Base-by-base conservation (phyloP, 2,329 filamentous ascomycete genomes). In the Ilyonectria mors-panacis region DNA sequence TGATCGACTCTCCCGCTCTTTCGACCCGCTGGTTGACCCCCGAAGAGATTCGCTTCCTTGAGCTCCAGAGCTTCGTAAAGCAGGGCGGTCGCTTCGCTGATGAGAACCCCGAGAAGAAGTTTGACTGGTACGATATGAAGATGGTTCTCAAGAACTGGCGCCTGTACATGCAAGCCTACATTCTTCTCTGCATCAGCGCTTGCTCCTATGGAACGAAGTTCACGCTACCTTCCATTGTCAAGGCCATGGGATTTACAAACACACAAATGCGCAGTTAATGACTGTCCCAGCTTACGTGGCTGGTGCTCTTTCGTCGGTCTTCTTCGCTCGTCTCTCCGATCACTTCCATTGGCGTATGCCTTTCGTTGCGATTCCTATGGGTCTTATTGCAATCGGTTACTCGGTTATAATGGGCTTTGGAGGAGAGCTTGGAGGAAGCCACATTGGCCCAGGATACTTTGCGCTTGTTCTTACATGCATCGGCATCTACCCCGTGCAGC, bases 401-500 rank as follows among this genome's bases (percentile, higher is more conserved):
- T 63, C 70, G 21, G 72, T 79, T 70, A 75, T 83, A 12, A 91
- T 94, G 85, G 82, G 92, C 0, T 80, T 93, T 2, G 84, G 86
- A 1, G 86, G 85, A n/a, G 79, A 84, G 2, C 78, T 79, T 1
- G 39, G 19, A 6, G 71, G 69, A 17, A 70, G 48, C 39, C 72
- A 82, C 1, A 81, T 90, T 0, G 83, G 84, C 1, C 85, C 91
- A 1, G 87, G 89, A 59, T 94, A 94, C 75, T 89, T 90, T 0
- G 91, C 89, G 1, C 88, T 87, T 0, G 92, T 93, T 75, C 82
- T 94, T 17, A 42, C 39, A n/a, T 91, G 91, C 0, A 82, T 92
- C 65, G 91, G 92, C 0, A 93, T 93, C 64, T 93, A 93, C 72
- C 91, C 92, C 0, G 88, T 86, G 59, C 89, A 93, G 64, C 78